Evolutionary conservation across 495 filamentous ascomycete species (phyloP), one percentile per base, ranked within the genome.

Genomic region (Trichoderma asperelloides): DNA sequence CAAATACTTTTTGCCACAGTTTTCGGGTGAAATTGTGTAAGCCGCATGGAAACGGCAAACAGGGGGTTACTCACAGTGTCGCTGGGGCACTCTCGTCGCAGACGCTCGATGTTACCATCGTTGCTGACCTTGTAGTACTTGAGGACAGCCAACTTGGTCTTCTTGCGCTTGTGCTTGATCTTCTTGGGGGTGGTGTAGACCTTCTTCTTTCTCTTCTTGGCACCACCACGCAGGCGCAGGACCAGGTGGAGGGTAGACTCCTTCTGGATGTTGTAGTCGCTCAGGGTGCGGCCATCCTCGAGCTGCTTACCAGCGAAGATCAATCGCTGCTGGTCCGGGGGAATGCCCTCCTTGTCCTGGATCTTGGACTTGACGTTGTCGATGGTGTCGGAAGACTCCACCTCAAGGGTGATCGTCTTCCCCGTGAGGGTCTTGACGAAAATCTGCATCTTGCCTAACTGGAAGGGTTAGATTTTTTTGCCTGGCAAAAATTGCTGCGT

Each of bases 201-300:
- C 92, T 98, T 98, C 94, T 98, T 98, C 91, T 98, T 98, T 74
- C 95, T 85, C 92, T 98, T 98, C 92, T 98, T 98, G 74, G 83
- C 91, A 82, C 95, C 95, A 78, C 89, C 89, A 87, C 95, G 96
- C 68, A 99, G 92, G 78, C 96, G 93, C 70, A 99, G 89, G 72
- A 99, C 96, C 71, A 98, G 85, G 84, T 99, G 95, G 70, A 99
- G 92, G 77, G 95, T 99, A 71, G 90, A 94, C 88, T 99, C 95
- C 88, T 99, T 99, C 89, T 99, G 95, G 86, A 99, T 99, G 88
- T 98, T 98, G 91, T 99, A 99, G 82, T 99, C 95, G 75, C 92
- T 96, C 73, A 99, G 92, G 73, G 95, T 98, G 74, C 96, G 96
- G 78, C 95, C 95, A 74, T 99, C 95, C 84, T 99, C 96, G 75